Base-by-base conservation (phyloP, 495 filamentous ascomycete genomes). In the Trichoderma parareesei region DNA sequence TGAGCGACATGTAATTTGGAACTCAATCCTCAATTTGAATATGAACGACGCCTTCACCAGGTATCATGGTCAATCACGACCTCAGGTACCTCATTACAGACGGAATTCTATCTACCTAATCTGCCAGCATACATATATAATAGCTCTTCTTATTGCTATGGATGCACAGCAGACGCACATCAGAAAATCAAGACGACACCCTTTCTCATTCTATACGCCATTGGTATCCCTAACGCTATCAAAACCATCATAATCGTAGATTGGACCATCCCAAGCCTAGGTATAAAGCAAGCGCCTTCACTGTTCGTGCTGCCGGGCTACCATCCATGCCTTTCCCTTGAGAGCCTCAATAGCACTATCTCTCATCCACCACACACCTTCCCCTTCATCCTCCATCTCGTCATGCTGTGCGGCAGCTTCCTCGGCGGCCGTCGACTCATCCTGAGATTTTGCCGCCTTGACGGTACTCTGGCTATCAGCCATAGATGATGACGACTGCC, bases 291-390 rank as follows among this genome's bases (percentile, higher is more conserved):
- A 27, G 27, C n/a, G 11, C 5, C 8, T 37, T 37, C 8, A 57
- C 11, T 57, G 53, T 10, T 57, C 53, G 37, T 57, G 33, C 14
- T 57, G 53, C 18, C 53, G 20, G 8, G 53, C 79, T 20, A 78
- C 76, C 61, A 84, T 78, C 83, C 83, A 86, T 3, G 83, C 77
- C 59, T 67, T 77, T 0, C 84, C 83, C 70, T 81, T 86, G 67
- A 87, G 62, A 55, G 76, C 72, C 65, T 87, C 85, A 46, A 85
- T 78, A 6, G 79, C 77, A 61, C 80, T 80, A 60, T 78, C 78
- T 60, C 78, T 69, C 64, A 84, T 68, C 82, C 82, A 85, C 65
- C 78, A 76, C 33, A 74, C 71, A 33, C 73, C 75, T 62, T 64
- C 71, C 46, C 63, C 69, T 33, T 70, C 65, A 4, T 33, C 49